Conservation (phyloP, 345 rosid species). For the Hibiscus trionum region DNA sequence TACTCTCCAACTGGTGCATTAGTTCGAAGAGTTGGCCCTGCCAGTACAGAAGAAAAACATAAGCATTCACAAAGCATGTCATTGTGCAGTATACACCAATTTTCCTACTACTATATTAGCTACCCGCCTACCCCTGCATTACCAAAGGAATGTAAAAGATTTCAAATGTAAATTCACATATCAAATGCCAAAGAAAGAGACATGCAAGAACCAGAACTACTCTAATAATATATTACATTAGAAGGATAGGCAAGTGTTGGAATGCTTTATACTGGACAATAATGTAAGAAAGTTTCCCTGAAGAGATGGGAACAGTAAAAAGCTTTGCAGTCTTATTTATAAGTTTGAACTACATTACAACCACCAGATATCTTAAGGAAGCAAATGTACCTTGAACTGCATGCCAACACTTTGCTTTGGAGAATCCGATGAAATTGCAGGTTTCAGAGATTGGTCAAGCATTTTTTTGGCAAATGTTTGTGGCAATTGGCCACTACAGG, state of each 20-base stretch:
- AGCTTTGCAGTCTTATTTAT: too few relatives aligned
- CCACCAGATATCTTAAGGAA: neutral
- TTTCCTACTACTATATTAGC: neutral
- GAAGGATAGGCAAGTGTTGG: neutral
- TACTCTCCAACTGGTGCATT: conserved; percentile 77
- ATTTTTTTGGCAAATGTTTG: conserved; percentile 43
- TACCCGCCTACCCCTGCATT: neutral
- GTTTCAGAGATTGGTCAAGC: conserved; percentile 29
- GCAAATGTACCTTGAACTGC: conserved; percentile 63
- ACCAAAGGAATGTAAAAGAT: neutral
- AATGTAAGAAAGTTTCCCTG: neutral
- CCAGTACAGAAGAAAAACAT: conserved; percentile 9
- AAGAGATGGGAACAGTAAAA: neutral
- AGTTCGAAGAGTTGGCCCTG: conserved; percentile 87
- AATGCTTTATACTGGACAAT: neutral
- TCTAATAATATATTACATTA: neutral
- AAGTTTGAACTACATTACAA: neutral
- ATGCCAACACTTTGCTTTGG: conserved; percentile 62
- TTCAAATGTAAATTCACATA: neutral
- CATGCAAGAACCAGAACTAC: neutral
- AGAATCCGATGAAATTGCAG: conserved; percentile 33
- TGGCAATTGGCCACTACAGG: conserved; percentile 49
- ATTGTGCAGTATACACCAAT: neutral
- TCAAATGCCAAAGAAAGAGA: neutral
- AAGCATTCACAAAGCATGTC: neutral